A percentile compares a stretch with the other conserved stretches of the same genome.
phyloP scores from a whole-genome alignment of 352 stramenopile genomes.

The Chrysophaeum taylorii region DNA sequence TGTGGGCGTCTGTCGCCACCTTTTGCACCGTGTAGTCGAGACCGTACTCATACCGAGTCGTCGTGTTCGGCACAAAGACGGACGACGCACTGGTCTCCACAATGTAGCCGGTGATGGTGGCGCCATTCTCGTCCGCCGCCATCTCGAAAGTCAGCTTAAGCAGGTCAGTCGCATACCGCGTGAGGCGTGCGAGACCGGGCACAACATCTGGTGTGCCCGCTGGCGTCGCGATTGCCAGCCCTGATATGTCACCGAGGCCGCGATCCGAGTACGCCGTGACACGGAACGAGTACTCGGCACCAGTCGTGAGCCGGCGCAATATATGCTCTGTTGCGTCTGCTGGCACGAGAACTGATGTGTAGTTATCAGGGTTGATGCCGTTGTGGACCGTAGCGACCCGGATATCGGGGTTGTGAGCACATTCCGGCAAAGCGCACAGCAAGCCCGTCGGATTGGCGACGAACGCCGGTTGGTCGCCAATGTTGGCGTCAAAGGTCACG shows the following conservation, averaged over 20 bases:
- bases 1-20: conserved; percentile 45
- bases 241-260: conserved; percentile 21
- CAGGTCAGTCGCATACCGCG: conserved; percentile 28
- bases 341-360: conserved; percentile 26
- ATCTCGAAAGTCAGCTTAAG: conserved; percentile 43
- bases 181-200: conserved; percentile 24
- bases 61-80: conserved; percentile 1
- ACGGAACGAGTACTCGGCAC: conserved; percentile 34
- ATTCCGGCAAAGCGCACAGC: neutral
- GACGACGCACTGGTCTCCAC: neutral
- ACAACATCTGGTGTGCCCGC: conserved; percentile 35
- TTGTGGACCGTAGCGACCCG: conserved; percentile 8
- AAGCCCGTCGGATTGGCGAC: conserved; percentile 43
- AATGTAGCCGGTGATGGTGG: conserved; percentile 30
- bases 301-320: conserved; percentile 22
- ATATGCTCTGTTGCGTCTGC: conserved; percentile 21
- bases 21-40: conserved; percentile 41
- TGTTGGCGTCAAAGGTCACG: conserved; percentile 65
- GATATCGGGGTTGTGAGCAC: neutral
- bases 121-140: conserved; percentile 36
- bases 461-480: conserved; percentile 66
- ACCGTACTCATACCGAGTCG: conserved; percentile 16
- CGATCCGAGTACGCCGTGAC: conserved; percentile 38
- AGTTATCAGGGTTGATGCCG: conserved; percentile 42
- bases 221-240: conserved; percentile 22